phyloP scores from a whole-genome alignment of 2,329 filamentous ascomycete species.

The Pestalotiopsis sp. region DNA sequence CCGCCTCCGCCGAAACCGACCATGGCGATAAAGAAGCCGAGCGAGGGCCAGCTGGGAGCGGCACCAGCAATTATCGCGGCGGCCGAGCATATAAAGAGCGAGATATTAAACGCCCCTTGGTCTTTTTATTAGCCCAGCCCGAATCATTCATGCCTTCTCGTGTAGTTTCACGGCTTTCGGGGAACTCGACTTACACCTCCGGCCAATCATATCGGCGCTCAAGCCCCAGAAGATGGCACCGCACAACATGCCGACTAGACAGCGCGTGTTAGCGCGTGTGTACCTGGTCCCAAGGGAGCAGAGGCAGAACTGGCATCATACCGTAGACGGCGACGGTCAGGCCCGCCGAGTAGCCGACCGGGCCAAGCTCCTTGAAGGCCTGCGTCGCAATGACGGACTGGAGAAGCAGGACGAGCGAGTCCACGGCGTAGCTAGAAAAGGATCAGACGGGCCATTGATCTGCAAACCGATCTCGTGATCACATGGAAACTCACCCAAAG shows the following conservation, averaged over 20 bases:
- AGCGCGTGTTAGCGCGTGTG: background rate
- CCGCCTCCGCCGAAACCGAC: conserved; percentile 67
- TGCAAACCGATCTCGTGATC: background rate
- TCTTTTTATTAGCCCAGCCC: background rate
- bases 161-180: background rate
- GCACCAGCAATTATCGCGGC: conserved; percentile 68
- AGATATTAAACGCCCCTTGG: conserved; percentile 64
- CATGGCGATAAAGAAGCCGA: conserved; percentile 66
- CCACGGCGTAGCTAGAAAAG: conserved; percentile 53
- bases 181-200: conserved; percentile 45
- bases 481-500: conserved; percentile 48
- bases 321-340: conserved; percentile 64
- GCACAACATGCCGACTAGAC: conserved; percentile 47
- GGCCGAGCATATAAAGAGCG: conserved; percentile 63
- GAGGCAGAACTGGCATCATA: conserved; percentile 9
- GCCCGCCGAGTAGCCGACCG: conserved; percentile 55
- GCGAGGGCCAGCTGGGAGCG: conserved; percentile 66
- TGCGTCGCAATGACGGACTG: conserved; percentile 64
- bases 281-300: background rate
- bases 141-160: background rate
- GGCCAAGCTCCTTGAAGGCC: conserved; percentile 62
- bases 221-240: conserved; percentile 72
- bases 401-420: conserved; percentile 58
- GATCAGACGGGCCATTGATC: background rate
- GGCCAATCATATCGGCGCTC: conserved; percentile 68